Conservation (phyloP, 2,329 filamentous ascomycete genomes). For the Rhytidhysteron rufulum region DNA sequence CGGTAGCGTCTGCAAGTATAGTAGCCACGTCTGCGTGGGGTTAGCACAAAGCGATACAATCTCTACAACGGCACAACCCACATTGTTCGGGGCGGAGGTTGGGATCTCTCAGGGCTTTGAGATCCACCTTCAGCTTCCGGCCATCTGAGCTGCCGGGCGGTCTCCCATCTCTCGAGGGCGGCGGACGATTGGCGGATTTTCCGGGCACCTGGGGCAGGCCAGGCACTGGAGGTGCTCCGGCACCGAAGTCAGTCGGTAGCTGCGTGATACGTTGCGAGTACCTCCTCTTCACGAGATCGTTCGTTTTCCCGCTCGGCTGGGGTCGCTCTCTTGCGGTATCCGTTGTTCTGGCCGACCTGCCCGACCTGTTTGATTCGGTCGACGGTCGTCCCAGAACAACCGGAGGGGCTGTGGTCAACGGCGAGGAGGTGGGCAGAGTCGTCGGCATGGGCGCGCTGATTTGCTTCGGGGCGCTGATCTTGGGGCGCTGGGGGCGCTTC, state of each 20-base stretch:
- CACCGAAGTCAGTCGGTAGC: constrained; percentile 64
- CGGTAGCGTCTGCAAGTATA: constrained; percentile 77
- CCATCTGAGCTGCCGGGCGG: constrained; percentile 48
- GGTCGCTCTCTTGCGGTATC: constrained; percentile 37
- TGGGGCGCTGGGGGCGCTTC: constrained; percentile 54
- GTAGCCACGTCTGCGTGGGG: constrained; percentile 54
- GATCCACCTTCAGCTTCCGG: constrained; percentile 66
- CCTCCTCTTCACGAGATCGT: constrained; percentile 86
- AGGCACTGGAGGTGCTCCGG: constrained; percentile 63
- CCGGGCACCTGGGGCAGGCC: constrained; percentile 57
- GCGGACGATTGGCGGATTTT: constrained; percentile 55
- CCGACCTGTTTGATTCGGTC: constrained; percentile 34
- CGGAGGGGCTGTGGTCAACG: constrained; percentile 31
- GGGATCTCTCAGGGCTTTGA: constrained; percentile 74
- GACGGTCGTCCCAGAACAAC: constrained; percentile 31
- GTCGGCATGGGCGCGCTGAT: constrained; percentile 43
- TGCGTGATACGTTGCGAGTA: constrained; percentile 93
- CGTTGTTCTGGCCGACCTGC: constrained; percentile 29
- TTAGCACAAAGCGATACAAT: constrained; percentile 3
- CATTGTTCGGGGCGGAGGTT: constrained; percentile 76
- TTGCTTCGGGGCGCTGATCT: constrained; percentile 53
- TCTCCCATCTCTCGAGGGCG: constrained; percentile 40
- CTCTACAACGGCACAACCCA: constrained; percentile 40
- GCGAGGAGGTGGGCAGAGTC: constrained; percentile 21
- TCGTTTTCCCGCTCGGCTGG: constrained; percentile 51